These are phyloP conservation scores for Aegle marmelos DNA, from an alignment of 345 rosid species.

Conservation along the genomic window DNA sequence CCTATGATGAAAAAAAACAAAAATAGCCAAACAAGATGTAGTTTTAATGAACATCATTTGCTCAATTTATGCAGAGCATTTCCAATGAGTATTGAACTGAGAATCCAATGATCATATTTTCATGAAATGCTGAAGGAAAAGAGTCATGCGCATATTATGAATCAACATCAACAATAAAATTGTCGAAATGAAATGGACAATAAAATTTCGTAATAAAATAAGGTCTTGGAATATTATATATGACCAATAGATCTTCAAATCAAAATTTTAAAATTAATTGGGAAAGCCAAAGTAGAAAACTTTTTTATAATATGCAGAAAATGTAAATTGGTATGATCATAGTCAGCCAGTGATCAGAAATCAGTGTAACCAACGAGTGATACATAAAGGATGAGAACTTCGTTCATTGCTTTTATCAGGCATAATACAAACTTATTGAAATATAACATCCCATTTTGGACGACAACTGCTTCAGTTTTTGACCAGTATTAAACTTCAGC, in stretches of 20 bases:
- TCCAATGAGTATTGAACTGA: not conserved
- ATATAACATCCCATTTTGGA: not conserved
- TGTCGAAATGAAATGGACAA: not conserved
- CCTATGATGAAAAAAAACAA: conserved; percentile 2
- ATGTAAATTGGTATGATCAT: not conserved
- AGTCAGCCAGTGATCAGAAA: not conserved
- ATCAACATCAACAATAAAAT: not conserved
- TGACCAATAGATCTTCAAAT: not conserved
- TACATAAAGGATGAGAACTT: not conserved
- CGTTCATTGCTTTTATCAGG: not conserved
- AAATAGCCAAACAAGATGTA: not conserved
- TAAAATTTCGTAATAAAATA: not conserved
- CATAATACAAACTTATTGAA: not conserved
- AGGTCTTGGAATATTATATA: not conserved
- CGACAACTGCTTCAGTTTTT: conserved; percentile 2
- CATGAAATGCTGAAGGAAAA: not conserved
- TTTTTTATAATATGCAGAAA: not conserved
- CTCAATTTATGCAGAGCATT: not conserved
- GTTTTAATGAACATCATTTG: not conserved
- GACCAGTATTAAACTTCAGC: not conserved
- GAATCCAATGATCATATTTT: not conserved
- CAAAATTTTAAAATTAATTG: not conserved
- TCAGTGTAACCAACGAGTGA: not conserved
- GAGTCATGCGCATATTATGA: not conserved
- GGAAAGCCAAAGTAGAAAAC: not conserved